Percentiles rank a stretch among this genome's conserved stretches.
These are phyloP conservation scores for Lactarius sp. DNA, from an alignment of 768 basidiomycete species.

Conservation along the genomic window DNA sequence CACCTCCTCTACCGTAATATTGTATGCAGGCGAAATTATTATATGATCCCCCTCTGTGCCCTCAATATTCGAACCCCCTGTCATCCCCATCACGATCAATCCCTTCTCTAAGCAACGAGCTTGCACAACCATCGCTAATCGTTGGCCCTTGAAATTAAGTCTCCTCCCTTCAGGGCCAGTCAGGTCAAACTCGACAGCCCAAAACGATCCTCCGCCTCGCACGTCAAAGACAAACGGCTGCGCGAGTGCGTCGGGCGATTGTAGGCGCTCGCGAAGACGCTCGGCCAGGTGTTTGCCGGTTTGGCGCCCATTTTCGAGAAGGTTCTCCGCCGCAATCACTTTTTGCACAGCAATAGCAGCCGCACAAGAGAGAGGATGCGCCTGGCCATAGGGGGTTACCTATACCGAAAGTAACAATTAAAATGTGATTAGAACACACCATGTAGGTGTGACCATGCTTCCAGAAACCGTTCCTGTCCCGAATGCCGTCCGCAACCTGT, in stretches of 20 bases:
- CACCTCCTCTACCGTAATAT: constrained; percentile 63
- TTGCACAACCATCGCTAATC: constrained; percentile 68
- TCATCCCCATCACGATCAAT: constrained; percentile 69
- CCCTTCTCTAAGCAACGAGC: constrained; percentile 62
- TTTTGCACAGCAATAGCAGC: constrained; percentile 79
- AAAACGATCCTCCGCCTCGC: constrained; percentile 80
- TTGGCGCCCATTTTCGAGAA: constrained; percentile 57
- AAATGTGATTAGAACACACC: constrained; percentile 34
- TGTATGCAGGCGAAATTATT: constrained; percentile 78
- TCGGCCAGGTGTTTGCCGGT: constrained; percentile 56
- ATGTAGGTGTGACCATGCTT: constrained; percentile 88
- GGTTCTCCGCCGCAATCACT: constrained; percentile 61
- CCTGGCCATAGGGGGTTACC: constrained; percentile 35
- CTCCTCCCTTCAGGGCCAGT: constrained; percentile 37
- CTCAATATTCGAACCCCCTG: constrained; percentile 61
- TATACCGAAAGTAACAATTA: neutral
- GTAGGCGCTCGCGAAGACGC: constrained; percentile 52
- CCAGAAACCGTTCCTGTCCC: constrained; percentile 62
- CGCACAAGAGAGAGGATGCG: constrained; percentile 70
- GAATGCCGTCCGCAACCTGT: constrained; percentile 64
- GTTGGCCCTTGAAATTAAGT: constrained; percentile 47
- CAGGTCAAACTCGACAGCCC: constrained; percentile 81
- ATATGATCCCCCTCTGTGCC: constrained; percentile 70
- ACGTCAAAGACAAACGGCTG: constrained; percentile 72
- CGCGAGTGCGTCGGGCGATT: constrained; percentile 49